Conservation (phyloP, 805 yeast genomes). For the Ogataea pini region DNA sequence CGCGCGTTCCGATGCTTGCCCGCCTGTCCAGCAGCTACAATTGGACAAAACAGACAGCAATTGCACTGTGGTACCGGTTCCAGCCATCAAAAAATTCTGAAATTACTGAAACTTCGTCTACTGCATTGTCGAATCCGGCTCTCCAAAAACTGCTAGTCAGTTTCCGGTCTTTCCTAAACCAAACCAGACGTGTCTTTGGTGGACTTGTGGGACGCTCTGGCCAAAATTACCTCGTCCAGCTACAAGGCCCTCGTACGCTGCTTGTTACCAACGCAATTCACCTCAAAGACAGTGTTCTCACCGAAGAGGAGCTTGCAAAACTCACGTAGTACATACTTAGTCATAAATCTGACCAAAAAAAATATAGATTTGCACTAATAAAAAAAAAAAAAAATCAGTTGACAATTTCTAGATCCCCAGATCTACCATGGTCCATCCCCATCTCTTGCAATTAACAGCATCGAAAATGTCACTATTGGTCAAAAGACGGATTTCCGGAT, state of each 20-base stretch:
- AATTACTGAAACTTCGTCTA: neutral
- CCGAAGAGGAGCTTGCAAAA: slow-evolving; percentile 26
- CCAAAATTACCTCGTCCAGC: slow-evolving; percentile 28
- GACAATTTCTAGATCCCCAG: no score
- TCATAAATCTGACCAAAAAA: neutral
- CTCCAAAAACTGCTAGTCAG: neutral
- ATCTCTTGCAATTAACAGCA: no score
- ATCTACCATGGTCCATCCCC: no score
- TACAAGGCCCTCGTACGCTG: slow-evolving; percentile 36
- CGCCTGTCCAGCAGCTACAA: slow-evolving; percentile 2
- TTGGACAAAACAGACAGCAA: neutral
- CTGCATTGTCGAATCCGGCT: neutral
- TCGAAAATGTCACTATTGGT: neutral
- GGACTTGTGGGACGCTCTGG: slow-evolving; percentile 22
- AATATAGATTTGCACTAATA: neutral
- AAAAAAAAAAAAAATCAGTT: neutral
- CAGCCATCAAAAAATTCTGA: neutral
- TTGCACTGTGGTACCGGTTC: neutral
- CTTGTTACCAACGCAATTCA: slow-evolving; percentile 31
- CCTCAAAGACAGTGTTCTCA: slow-evolving; percentile 26
- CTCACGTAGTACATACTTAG: slow-evolving; percentile 9
- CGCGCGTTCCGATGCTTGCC: slow-evolving; percentile 18
- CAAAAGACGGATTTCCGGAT: slow-evolving; percentile 3
- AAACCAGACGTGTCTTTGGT: slow-evolving; percentile 7
- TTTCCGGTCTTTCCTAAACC: neutral